These are phyloP conservation scores for Scedosporium aurantiacum DNA, from an alignment of 2,329 filamentous ascomycete species.

Conservation along the genomic window DNA sequence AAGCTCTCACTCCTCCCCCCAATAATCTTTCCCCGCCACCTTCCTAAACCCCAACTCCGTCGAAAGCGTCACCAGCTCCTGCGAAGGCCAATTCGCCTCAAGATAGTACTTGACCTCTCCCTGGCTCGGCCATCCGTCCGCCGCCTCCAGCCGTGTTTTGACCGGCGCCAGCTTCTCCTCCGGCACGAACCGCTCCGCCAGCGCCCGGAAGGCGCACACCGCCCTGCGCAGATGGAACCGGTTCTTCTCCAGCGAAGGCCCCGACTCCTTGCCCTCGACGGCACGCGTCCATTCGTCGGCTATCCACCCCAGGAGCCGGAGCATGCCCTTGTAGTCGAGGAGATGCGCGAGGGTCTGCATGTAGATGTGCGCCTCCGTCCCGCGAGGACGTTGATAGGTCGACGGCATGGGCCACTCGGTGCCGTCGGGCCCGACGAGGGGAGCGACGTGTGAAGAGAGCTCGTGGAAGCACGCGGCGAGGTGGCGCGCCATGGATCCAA, in stretches of 20 bases:
- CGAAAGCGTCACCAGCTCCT: neutral
- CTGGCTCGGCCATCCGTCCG: constrained; percentile 28
- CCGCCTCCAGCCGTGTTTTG: constrained; percentile 11
- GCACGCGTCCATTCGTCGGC: constrained; percentile 28
- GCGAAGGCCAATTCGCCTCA: constrained; percentile 3
- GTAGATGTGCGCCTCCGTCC: constrained; percentile 3
- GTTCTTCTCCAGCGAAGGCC: constrained; percentile 22
- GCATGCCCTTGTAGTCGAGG: constrained; percentile 47
- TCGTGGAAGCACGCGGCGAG: neutral
- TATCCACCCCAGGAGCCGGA: constrained; percentile 48
- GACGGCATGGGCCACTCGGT: neutral
- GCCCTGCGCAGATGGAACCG: constrained; percentile 13
- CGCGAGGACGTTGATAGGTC: neutral
- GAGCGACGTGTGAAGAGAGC: neutral
- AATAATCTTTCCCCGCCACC: neutral
- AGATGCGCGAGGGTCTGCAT: constrained; percentile 6
- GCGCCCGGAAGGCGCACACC: constrained; percentile 36
- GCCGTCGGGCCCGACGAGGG: neutral
- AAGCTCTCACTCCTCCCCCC: neutral
- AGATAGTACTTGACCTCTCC: constrained; percentile 24
- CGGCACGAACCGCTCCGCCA: constrained; percentile 32
- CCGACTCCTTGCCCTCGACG: constrained; percentile 16
- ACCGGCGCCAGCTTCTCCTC: constrained; percentile 14
- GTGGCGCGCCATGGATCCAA: neutral
- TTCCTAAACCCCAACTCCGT: neutral